These are phyloP conservation scores for Rhynchospora breviuscula DNA, from an alignment of 176 grass and related monocot genomes.

Conservation along the genomic window DNA sequence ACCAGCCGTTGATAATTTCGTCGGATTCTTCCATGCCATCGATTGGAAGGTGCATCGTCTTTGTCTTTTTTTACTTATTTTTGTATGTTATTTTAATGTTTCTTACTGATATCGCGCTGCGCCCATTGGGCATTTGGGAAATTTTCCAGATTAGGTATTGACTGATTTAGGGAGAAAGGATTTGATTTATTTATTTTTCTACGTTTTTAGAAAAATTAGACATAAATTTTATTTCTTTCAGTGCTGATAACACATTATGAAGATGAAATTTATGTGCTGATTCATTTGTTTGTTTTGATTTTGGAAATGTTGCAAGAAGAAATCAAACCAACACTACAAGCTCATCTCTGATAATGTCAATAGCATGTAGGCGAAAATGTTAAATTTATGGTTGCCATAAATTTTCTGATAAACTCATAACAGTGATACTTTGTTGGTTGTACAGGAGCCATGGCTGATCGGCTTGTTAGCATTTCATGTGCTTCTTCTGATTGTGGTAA, in stretches of 20 bases:
- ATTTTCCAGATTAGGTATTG: background rate
- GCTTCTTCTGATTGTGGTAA: conserved; percentile 61
- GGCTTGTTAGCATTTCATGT: conserved; percentile 51
- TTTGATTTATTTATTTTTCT: background rate
- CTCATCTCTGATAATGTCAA: background rate
- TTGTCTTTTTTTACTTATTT: background rate
- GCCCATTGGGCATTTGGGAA: background rate
- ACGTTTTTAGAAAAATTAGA: background rate
- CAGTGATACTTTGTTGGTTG: background rate
- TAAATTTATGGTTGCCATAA: background rate
- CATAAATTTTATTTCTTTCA: background rate
- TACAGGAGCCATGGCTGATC: conserved; percentile 86
- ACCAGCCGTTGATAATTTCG: conserved; percentile 64
- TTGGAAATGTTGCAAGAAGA: background rate
- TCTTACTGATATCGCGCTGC: background rate
- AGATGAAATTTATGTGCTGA: background rate
- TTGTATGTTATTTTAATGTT: background rate
- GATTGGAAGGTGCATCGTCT: conserved; percentile 63
- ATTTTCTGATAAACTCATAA: background rate
- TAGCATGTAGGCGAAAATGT: background rate
- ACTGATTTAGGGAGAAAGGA: background rate
- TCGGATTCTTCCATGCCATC: conserved; percentile 90
- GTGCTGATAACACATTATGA: background rate
- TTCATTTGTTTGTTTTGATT: background rate
- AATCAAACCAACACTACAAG: background rate